phyloP scores from a whole-genome alignment of 768 basidiomycete species.

The Pilatotrama ljubarskyi region DNA sequence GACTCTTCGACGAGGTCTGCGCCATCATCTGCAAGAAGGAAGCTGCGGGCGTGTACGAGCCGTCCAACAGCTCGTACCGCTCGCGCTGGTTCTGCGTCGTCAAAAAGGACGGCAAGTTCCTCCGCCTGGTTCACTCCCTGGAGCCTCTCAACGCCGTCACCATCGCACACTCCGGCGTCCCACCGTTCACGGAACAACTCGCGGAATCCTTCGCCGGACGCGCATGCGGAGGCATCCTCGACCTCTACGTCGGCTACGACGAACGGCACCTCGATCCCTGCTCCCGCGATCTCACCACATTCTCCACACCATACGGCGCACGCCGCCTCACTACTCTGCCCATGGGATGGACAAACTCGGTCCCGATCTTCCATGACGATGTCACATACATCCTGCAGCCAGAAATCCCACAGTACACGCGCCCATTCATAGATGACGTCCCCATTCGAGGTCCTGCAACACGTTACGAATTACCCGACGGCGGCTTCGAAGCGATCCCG shows the following conservation, averaged over 20 bases:
- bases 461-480: conserved; percentile 13
- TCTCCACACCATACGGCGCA: conserved; percentile 17
- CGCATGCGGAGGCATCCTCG: conserved; percentile 32
- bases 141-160: conserved; percentile 29
- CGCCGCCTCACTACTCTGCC: conserved; percentile 8
- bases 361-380: conserved; percentile 20
- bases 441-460: conserved; percentile 18
- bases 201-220: conserved; percentile 15
- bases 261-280: not conserved
- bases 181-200: conserved; percentile 20
- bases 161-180: conserved; percentile 17
- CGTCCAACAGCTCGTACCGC: conserved; percentile 38
- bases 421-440: conserved; percentile 24
- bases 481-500: conserved; percentile 22
- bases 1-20: conserved; percentile 32
- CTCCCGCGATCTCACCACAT: conserved; percentile 17
- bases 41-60: conserved; percentile 41
- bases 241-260: conserved; percentile 31
- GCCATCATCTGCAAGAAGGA: conserved; percentile 39
- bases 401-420: conserved; percentile 19
- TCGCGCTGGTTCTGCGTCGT: conserved; percentile 42
- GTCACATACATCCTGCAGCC: conserved; percentile 13
- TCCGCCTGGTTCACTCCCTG: conserved; percentile 27
- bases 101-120: conserved; percentile 28
- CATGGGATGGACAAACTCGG: conserved; percentile 27